Conservation (phyloP, 371 early-diverging fungal species). For the Neoconidiobolus thromboides region DNA sequence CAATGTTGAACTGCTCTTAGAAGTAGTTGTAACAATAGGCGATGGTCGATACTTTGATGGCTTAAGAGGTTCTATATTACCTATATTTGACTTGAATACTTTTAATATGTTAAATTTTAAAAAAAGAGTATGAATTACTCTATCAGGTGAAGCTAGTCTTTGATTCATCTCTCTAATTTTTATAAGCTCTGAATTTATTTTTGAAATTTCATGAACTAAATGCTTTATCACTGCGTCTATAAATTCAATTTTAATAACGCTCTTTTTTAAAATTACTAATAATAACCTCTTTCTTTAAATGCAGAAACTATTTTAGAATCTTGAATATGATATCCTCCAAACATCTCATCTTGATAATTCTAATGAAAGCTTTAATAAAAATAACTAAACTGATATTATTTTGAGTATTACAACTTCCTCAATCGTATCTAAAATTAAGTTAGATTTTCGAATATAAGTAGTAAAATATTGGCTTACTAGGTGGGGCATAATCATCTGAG, state of each 20-base stretch:
- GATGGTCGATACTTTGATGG: neutral
- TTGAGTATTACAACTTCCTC: neutral
- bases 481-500: slow-evolving; percentile 70
- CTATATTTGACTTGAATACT: too few species aligned
- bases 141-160: slow-evolving; percentile 38
- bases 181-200: slow-evolving; percentile 24
- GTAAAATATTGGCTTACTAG: slow-evolving; percentile 22
- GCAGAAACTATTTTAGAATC: slow-evolving; percentile 32
- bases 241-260: neutral
- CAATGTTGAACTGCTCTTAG: neutral
- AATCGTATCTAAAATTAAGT: neutral
- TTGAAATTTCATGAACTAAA: slow-evolving; percentile 28
- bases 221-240: slow-evolving; percentile 25
- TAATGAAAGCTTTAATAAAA: neutral
- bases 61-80: neutral
- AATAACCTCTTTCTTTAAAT: slow-evolving; percentile 32
- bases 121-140: neutral
- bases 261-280: neutral
- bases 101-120: too few species aligned
- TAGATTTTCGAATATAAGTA: neutral
- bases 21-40: neutral
- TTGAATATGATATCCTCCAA: slow-evolving; percentile 10
- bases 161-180: slow-evolving; percentile 24
- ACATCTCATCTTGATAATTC: slow-evolving; percentile 8
- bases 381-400: neutral